These are phyloP conservation scores for Ogataea degrootiae DNA, from an alignment of 805 yeast species.

Conservation along the genomic window DNA sequence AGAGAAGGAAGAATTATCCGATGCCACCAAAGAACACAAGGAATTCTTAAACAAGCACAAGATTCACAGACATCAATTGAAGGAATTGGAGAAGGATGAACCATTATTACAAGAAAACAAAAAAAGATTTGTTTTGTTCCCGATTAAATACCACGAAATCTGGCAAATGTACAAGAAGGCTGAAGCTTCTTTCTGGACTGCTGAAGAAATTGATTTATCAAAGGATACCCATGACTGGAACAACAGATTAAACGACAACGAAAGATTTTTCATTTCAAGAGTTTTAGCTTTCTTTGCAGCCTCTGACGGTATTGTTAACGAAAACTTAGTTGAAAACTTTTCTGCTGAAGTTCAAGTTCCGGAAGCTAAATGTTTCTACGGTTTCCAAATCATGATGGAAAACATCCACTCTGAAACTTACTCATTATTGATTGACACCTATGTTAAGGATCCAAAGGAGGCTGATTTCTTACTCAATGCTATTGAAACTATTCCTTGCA, in stretches of 20 bases:
- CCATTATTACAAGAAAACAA: constrained; percentile 83
- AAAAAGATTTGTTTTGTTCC: constrained; percentile 88
- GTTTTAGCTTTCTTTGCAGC: constrained; percentile 98
- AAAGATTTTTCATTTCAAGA: constrained; percentile 86
- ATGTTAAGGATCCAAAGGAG: constrained; percentile 94
- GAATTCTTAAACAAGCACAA: constrained; percentile 57
- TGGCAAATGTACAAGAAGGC: constrained; percentile 99
- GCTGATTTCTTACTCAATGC: constrained; percentile 89
- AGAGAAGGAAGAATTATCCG: constrained; percentile 7
- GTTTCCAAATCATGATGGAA: constrained; percentile 99
- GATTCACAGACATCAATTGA: constrained; percentile 68
- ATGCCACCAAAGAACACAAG: constrained; percentile 39
- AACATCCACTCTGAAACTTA: constrained; percentile 97
- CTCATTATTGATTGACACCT: constrained; percentile 89
- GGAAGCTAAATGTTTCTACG: constrained; percentile 98
- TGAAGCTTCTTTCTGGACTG: constrained; percentile 99
- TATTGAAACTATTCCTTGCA: constrained; percentile 92
- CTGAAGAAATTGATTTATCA: constrained; percentile 94
- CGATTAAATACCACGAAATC: constrained; percentile 93
- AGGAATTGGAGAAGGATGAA: constrained; percentile 78
- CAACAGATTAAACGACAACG: constrained; percentile 80
- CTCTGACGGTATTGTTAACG: constrained; percentile 97
- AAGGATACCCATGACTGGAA: constrained; percentile 95
- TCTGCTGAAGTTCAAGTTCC: constrained; percentile 96
- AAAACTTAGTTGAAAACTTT: constrained; percentile 94